Evolutionary conservation across 2,329 filamentous ascomycete species (phyloP).

Genomic region (Fusarium sp.): DNA sequence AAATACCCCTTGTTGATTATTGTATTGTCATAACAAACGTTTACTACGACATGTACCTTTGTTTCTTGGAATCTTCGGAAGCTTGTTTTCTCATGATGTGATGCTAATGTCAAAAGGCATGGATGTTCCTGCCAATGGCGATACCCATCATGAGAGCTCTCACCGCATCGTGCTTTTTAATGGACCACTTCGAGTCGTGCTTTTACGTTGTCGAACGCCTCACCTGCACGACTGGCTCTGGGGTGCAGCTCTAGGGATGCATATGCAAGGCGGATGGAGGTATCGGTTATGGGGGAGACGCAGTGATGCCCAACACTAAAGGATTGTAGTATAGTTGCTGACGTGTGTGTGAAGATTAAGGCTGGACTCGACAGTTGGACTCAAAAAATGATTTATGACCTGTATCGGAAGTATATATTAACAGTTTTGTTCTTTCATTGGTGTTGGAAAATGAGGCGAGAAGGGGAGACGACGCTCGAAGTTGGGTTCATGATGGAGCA

Average conservation of each 20-base stretch:
- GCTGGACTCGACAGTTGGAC: not conserved
- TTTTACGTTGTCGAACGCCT: slow-evolving; percentile 21
- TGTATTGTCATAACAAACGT: slow-evolving; percentile 24
- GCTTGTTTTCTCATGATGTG: slow-evolving; percentile 8
- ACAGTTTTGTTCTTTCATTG: not conserved
- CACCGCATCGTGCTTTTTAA: slow-evolving; percentile 8
- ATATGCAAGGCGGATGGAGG: slow-evolving; percentile 18
- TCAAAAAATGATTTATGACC: slow-evolving; percentile 1
- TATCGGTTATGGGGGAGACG: slow-evolving; percentile 23
- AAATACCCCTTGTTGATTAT: slow-evolving; percentile 35
- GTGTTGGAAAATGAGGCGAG: slow-evolving; percentile 1
- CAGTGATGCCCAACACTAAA: slow-evolving; percentile 41
- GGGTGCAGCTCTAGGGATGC: slow-evolving; percentile 20
- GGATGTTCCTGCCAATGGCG: slow-evolving; percentile 7
- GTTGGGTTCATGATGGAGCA: not conserved
- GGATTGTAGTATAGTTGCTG: slow-evolving; percentile 13
- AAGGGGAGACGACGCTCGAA: not conserved
- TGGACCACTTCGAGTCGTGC: slow-evolving; percentile 5
- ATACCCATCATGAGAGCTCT: slow-evolving; percentile 5
- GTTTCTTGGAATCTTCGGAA: slow-evolving; percentile 7
- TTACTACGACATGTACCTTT: slow-evolving; percentile 27
- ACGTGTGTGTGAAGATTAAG: slow-evolving; percentile 19
- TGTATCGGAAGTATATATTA: not conserved
- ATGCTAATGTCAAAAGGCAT: slow-evolving; percentile 8
- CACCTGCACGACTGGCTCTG: slow-evolving; percentile 30